These are phyloP conservation scores for Pseudogymnoascus sp. DNA, from an alignment of 2,329 filamentous ascomycete species.

Conservation along the genomic window DNA sequence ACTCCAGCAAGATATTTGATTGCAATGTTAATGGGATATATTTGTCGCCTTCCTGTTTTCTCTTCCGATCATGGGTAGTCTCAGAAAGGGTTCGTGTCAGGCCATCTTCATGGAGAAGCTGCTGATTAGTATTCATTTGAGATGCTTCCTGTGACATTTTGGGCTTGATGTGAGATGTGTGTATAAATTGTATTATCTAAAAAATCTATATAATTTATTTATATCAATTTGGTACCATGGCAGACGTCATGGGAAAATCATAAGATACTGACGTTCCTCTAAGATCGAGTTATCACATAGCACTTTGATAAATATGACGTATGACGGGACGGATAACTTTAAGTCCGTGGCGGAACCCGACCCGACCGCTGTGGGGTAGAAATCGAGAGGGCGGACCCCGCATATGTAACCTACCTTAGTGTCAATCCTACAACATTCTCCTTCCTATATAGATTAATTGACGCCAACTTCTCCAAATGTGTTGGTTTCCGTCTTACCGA, in stretches of 20 bases:
- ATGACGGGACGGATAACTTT: background rate
- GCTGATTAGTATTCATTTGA: background rate
- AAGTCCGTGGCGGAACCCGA: background rate
- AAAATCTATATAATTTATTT: background rate
- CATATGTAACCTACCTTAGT: conserved; percentile 7
- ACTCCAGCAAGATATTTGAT: background rate
- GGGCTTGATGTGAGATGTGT: background rate
- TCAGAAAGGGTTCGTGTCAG: background rate
- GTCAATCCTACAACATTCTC: background rate
- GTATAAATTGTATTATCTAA: background rate
- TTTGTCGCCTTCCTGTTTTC: background rate
- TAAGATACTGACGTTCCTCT: background rate
- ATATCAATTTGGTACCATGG: background rate
- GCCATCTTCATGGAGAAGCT: background rate
- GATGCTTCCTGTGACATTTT: background rate
- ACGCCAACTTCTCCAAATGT: background rate
- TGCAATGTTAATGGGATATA: background rate
- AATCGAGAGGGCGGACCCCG: background rate
- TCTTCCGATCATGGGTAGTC: background rate
- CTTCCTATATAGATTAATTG: background rate
- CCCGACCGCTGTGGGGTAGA: background rate
- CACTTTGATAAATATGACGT: background rate
- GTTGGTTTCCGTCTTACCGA: background rate
- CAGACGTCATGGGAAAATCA: background rate
- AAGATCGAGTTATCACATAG: background rate